phyloP scores from a whole-genome alignment of 2,329 filamentous ascomycete genomes.

The Botryotinia calthae region DNA sequence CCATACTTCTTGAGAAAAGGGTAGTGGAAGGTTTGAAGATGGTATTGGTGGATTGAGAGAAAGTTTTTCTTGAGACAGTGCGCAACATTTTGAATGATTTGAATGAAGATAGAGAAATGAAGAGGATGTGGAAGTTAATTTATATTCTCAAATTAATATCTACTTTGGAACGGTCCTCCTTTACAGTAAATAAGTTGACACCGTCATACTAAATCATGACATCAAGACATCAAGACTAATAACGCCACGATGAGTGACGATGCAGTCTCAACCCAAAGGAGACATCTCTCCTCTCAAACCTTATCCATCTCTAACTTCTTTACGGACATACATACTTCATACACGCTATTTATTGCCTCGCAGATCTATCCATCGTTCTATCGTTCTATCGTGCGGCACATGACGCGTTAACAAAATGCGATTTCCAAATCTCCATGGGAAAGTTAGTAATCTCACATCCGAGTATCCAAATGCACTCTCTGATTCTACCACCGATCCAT shows the following conservation, averaged over 20 bases:
- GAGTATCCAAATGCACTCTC: neutral
- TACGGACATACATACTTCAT: neutral
- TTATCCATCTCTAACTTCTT: neutral
- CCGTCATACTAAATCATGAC: constrained; percentile 3
- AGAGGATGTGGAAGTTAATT: neutral
- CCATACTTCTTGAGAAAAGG: neutral
- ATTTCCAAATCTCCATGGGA: neutral
- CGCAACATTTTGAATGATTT: neutral
- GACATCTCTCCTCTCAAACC: neutral
- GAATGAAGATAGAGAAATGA: neutral
- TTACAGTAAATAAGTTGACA: neutral
- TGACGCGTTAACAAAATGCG: neutral
- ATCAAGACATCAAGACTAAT: constrained; percentile 8
- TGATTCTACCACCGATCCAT: neutral
- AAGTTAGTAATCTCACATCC: neutral
- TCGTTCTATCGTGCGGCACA: neutral
- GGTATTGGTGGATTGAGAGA: neutral
- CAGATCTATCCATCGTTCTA: neutral
- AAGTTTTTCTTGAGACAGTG: constrained; percentile 7
- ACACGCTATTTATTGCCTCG: neutral
- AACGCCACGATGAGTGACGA: neutral
- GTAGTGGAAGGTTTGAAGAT: neutral
- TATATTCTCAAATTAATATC: neutral
- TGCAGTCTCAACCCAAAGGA: neutral
- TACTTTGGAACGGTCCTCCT: neutral